Evolutionary conservation across 2,329 filamentous ascomycete species (phyloP), one percentile per base, ranked within the genome.

Genomic region (Trichoderma sp.): DNA sequence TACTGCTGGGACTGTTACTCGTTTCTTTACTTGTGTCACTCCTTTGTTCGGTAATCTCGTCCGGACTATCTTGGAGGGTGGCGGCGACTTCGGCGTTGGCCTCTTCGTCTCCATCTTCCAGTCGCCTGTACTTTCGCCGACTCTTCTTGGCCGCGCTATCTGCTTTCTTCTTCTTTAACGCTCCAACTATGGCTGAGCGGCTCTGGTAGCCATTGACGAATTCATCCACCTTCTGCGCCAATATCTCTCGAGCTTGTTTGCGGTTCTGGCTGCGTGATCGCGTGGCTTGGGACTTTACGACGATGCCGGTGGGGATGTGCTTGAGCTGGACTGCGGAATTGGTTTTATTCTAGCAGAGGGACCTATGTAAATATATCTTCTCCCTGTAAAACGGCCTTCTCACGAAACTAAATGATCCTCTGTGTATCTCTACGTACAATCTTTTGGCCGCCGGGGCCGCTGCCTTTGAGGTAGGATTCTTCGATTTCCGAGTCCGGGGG

Each of bases 231-330:
- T 86, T 88, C 73, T 92, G 89, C 28, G 91, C 92, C 34, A 97
- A 84, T 52, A 97, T 83, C 72, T 89, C 84, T 51, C 94, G 87
- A 14, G 96, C 96, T 71, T 93, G 90, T 79, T 91, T 94, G 71
- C 94, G 88, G 78, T 99, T 99, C 80, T 97, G 92, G 68, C 87
- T 87, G 21, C 93, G 89, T 1, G 92, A 96, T 59, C 96, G 90
- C 10, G 96, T 98, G 24, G 91, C 93, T 81, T 99, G 96, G 68
- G 89, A 95, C 82, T 99, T 99, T 71, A 99, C 88, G 16, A 98
- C 94, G 65, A 97, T 89, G 70, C 95, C 95, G 0, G 94, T 97
- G 6, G 95, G 93, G 18, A 91, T 82, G 79, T 99, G 96, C 73
- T 91, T 96, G 43, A 99, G 85, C 78, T 99, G 96, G 2, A 97